These are phyloP conservation scores for Diaporthe caulivora DNA, from an alignment of 2,329 filamentous ascomycete genomes.

Conservation along the genomic window DNA sequence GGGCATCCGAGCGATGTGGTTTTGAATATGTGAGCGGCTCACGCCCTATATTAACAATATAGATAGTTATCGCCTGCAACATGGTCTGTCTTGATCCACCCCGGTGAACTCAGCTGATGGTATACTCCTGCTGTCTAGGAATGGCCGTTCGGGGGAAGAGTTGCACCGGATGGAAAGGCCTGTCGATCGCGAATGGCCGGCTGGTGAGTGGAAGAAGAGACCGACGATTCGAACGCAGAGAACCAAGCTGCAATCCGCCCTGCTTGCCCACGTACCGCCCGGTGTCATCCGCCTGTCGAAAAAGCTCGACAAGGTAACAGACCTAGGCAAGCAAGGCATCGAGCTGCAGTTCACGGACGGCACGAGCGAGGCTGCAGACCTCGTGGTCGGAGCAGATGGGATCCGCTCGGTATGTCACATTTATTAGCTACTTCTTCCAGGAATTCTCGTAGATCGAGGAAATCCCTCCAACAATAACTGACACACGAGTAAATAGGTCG, in stretches of 20 bases:
- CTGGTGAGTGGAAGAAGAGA: conserved; percentile 29
- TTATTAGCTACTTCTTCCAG: background rate
- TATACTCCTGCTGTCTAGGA: conserved; percentile 39
- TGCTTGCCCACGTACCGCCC: conserved; percentile 59
- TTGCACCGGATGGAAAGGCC: conserved; percentile 43
- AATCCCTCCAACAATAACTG: background rate
- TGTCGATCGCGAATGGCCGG: conserved; percentile 35
- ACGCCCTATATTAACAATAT: background rate
- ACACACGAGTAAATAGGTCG: conserved; percentile 26
- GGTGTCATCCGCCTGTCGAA: conserved; percentile 59
- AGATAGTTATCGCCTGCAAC: background rate
- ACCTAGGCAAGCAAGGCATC: conserved; percentile 52
- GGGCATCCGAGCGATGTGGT: conserved; percentile 37
- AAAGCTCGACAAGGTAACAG: conserved; percentile 54
- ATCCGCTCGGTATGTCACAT: conserved; percentile 58
- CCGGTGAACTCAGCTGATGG: background rate
- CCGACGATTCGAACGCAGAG: conserved; percentile 43
- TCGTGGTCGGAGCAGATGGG: conserved; percentile 65
- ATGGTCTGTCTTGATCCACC: too few relatives aligned
- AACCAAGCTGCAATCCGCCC: conserved; percentile 60
- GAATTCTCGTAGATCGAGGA: too few relatives aligned
- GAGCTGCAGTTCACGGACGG: conserved; percentile 60
- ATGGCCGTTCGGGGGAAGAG: conserved; percentile 46
- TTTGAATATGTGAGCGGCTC: conserved; percentile 31
- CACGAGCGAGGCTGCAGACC: conserved; percentile 52